phyloP scores from a whole-genome alignment of 164 flowering plant species.

The Vitis amurensis region DNA sequence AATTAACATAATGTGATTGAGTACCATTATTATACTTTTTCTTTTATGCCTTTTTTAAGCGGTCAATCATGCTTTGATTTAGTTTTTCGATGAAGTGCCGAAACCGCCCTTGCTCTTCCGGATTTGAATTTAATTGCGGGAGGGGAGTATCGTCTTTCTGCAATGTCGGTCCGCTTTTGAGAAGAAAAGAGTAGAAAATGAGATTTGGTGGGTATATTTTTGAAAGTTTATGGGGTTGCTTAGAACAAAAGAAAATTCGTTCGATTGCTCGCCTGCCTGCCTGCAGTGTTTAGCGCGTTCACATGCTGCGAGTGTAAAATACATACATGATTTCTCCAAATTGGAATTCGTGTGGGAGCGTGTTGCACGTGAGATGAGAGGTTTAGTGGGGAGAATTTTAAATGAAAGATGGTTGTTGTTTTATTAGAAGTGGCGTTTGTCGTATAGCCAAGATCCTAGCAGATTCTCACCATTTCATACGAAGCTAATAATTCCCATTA shows the following conservation, averaged over 20 bases:
- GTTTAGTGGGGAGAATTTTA: too few relatives aligned
- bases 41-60: conserved; percentile 2
- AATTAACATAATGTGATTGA: conserved; percentile 11
- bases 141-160: too few relatives aligned
- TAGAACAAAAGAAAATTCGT: conserved; percentile 9
- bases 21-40: conserved; percentile 2
- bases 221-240: conserved; percentile 10
- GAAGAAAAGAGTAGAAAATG: not conserved
- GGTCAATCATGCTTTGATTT: conserved; percentile 12
- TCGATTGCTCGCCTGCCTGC: not conserved
- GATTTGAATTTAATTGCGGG: too few relatives aligned
- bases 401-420: too few relatives aligned
- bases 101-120: not conserved
- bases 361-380: too few relatives aligned
- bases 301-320: not conserved
- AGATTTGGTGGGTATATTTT: conserved; percentile 16
- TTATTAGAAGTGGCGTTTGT: too few relatives aligned
- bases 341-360: too few relatives aligned
- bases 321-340: too few relatives aligned
- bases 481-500: too few relatives aligned
- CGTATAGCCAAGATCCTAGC: too few relatives aligned
- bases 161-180: too few relatives aligned
- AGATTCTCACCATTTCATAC: too few relatives aligned
- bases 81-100: not conserved
- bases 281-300: not conserved